phyloP scores from a whole-genome alignment of 805 yeast genomes.

The Candida andamanensis region DNA sequence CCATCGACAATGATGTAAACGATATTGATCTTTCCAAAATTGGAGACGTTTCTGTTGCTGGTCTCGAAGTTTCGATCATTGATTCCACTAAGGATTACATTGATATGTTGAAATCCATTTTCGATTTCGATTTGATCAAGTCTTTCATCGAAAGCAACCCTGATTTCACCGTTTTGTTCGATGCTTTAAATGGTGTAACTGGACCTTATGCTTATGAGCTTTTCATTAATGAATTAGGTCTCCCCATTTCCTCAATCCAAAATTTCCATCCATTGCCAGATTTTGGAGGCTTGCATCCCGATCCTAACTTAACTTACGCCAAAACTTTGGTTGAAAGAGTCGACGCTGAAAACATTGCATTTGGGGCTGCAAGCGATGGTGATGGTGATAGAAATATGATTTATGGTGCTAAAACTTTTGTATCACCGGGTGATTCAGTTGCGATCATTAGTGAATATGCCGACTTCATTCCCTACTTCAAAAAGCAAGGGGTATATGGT shows the following conservation, averaged over 20 bases:
- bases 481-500: slow-evolving; percentile 80
- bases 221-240: slow-evolving; percentile 78
- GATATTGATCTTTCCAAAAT: slow-evolving; percentile 56
- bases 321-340: slow-evolving; percentile 79
- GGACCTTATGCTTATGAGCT: slow-evolving; percentile 92
- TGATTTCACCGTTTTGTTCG: slow-evolving; percentile 74
- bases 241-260: slow-evolving; percentile 67
- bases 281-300: slow-evolving; percentile 97
- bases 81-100: slow-evolving; percentile 80
- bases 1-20: slow-evolving; percentile 54
- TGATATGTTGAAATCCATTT: slow-evolving; percentile 71
- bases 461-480: slow-evolving; percentile 83
- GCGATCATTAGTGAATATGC: slow-evolving; percentile 97
- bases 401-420: slow-evolving; percentile 91
- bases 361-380: slow-evolving; percentile 98
- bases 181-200: slow-evolving; percentile 90
- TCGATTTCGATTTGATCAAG: slow-evolving; percentile 80
- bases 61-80: slow-evolving; percentile 71
- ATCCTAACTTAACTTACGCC: slow-evolving; percentile 95
- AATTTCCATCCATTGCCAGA: slow-evolving; percentile 78
- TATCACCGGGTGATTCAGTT: slow-evolving; percentile 97
- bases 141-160: slow-evolving; percentile 51
- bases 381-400: slow-evolving; percentile 99
- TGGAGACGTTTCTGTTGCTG: slow-evolving; percentile 52
- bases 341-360: slow-evolving; percentile 75